Evolutionary conservation across 192 early-diverging fungal genomes (phyloP), one percentile per base, ranked within the genome.

Genomic region (Gaertneriomyces sp.): DNA sequence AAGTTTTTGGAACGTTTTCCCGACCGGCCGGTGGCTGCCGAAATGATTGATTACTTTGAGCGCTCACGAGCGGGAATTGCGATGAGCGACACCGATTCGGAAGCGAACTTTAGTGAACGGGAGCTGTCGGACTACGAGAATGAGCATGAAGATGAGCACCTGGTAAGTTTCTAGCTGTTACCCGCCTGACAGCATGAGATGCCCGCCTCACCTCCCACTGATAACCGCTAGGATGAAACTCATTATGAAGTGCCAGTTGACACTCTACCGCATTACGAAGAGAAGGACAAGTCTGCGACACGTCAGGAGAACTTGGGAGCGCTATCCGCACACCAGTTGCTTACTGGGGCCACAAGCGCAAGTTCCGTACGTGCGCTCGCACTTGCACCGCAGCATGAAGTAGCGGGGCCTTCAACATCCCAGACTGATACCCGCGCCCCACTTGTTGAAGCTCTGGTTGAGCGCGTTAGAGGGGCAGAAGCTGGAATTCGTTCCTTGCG

Each of bases 21-120:
- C 7, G 68, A 69, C 43, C 33, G 68, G 49, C 68, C 68, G 16
- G 11, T 53, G 42, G 68, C 50, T 2, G 60, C 59, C 41, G 68
- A 69, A 12, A 60, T 69, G 14, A 69, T 69, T 25, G 60, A 69
- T 41, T 69, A 69, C 60, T 69, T 69, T 69, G 68, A 69, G 53
- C 50, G 53, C 20, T 69, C 68, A 10, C 68, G 68, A 6, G 51
- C 59, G 7, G 68, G 68, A 7, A 33, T 62, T 19, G 60, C 58
- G 6, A 39, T 12, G 9, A 7, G 20, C 7, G 46, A 50, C 38
- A 45, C 47, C n/a, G 68, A 69, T 62, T 51, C 58, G 7, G 68
- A 69, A 10, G 68, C 44, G 60, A 58, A 68, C 47, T 51, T 46
- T 19, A 68, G 66, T 45, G 66, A 68, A 12, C 55, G 46, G 11